Conservation (phyloP, 2,329 filamentous ascomycete genomes). For the Escovopsis sp. region DNA sequence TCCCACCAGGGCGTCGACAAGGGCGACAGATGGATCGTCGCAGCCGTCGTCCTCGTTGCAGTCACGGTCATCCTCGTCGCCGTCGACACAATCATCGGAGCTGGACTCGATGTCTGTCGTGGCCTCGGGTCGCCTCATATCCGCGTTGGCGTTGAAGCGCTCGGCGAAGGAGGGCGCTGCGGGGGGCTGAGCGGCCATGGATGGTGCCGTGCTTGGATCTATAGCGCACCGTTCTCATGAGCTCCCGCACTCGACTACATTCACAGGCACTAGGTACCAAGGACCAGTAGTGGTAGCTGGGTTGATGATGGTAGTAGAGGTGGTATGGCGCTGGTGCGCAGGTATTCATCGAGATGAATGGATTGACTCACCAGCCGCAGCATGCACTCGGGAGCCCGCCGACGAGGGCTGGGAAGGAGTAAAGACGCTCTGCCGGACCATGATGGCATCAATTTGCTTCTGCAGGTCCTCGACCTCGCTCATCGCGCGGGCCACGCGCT, state of each 20-base stretch:
- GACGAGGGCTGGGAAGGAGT: slow-evolving; percentile 37
- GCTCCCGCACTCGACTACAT: too few relatives aligned
- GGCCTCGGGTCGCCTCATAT: slow-evolving; percentile 22
- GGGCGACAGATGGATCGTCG: too few relatives aligned
- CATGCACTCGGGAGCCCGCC: slow-evolving; percentile 23
- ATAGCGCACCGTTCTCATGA: neutral
- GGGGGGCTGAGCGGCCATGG: slow-evolving; percentile 41
- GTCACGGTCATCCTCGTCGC: too few relatives aligned
- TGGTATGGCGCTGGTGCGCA: too few relatives aligned
- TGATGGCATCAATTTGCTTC: slow-evolving; percentile 42
- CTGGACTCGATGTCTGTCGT: slow-evolving; percentile 8
- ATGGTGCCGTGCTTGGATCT: slow-evolving; percentile 31
- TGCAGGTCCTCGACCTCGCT: slow-evolving; percentile 43
- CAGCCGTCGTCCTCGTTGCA: neutral
- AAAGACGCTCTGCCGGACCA: slow-evolving; percentile 46
- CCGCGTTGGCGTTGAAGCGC: slow-evolving; percentile 35
- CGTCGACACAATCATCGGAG: too few relatives aligned
- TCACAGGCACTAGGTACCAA: too few relatives aligned
- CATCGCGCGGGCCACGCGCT: slow-evolving; percentile 40
- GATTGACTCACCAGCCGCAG: slow-evolving; percentile 16
- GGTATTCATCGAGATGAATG: too few relatives aligned
- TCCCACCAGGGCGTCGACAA: neutral
- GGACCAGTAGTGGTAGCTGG: too few relatives aligned
- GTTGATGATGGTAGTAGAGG: too few relatives aligned
- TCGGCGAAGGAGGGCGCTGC: slow-evolving; percentile 42